Base-by-base conservation (phyloP, 179 eudicot species). In the Monotropa hypopitys region DNA sequence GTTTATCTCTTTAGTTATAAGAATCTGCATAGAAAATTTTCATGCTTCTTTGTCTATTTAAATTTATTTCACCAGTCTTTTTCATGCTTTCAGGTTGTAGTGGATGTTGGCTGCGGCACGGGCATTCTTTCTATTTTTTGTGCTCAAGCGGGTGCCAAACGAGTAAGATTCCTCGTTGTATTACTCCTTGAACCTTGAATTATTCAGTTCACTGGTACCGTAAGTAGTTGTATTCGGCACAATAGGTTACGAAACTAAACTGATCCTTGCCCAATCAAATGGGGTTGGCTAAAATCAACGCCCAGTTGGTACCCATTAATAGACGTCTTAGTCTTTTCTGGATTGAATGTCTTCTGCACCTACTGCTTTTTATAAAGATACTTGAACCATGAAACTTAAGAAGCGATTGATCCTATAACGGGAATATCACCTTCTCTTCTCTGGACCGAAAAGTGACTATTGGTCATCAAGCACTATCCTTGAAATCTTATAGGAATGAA, bases 51-150 rank as follows among this genome's bases (percentile, higher is more conserved):
- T 10, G 7, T 54, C 35, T 73, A 4, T 50, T 7, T 71, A 3
- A 2, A 18, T 28, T 72, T 32, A 30, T 32, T 26, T 49, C 1
- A 6, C n/a, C n/a, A n/a, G 8, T 74, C 23, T 33, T 23, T 51
- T 74, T 47, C 50, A 57, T 78, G 28, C 72, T 72, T 90, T 74
- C 83, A 95, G 99, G 97, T 95, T 68, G 95, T 95, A 49, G 91
- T 95, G 78, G 99, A 95, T 87, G 97, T 95, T 81, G 99, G 99
- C 33, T 95, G 99, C 76, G 99, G 99, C 61, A 89, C 99, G 2
- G 99, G 99, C 74, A 95, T 95, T 78, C 95, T 95, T 70, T 93
- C 99, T 61, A 89, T 95, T 79, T 95, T 95, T 83, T 95, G 99
- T 86, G 99, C 99, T 66, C 99, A 88, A 83, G 99, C 97, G 72